phyloP scores from a whole-genome alignment of 129 eudicot genomes.

The Flaveria robusta region DNA sequence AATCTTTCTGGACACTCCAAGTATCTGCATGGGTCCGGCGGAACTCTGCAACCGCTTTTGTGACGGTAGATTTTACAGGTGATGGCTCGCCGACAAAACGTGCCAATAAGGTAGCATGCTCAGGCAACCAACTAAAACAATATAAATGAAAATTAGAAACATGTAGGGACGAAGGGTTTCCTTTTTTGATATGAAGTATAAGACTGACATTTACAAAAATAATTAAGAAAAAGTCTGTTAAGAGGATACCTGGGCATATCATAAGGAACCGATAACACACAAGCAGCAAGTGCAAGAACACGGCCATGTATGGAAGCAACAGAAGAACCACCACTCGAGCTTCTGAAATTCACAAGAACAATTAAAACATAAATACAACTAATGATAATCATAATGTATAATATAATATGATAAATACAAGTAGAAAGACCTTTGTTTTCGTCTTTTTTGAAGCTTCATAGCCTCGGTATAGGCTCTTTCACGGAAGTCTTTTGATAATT shows the following conservation, averaged over 20 bases:
- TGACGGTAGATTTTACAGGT: conserved; percentile 90
- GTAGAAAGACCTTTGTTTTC: conserved; percentile 63
- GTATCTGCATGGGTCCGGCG: conserved; percentile 99
- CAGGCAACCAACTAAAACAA: conserved; percentile 94
- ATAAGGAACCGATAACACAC: conserved; percentile 90
- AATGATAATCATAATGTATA: neutral
- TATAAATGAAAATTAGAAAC: neutral
- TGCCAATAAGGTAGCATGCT: conserved; percentile 89
- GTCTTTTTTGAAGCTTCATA: conserved; percentile 50
- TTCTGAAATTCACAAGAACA: conserved; percentile 41
- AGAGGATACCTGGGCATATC: conserved; percentile 90
- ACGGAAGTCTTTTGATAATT: conserved; percentile 71
- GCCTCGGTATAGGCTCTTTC: conserved; percentile 82
- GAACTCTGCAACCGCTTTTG: conserved; percentile 98
- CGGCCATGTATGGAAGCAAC: conserved; percentile 74
- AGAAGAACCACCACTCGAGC: conserved; percentile 52
- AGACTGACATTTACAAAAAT: neutral
- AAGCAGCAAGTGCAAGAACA: conserved; percentile 92
- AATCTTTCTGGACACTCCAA: conserved; percentile 93
- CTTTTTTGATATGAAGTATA: neutral
- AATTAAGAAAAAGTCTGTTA: neutral
- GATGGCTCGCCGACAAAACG: conserved; percentile 89
- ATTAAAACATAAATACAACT: neutral
- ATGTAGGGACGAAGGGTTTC: too few species aligned
- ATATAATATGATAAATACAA: neutral